A percentile compares a stretch with the other conserved stretches of the same genome.
These are phyloP conservation scores for Carex pumila DNA, from an alignment of 176 grass and related monocot species.

Conservation along the genomic window DNA sequence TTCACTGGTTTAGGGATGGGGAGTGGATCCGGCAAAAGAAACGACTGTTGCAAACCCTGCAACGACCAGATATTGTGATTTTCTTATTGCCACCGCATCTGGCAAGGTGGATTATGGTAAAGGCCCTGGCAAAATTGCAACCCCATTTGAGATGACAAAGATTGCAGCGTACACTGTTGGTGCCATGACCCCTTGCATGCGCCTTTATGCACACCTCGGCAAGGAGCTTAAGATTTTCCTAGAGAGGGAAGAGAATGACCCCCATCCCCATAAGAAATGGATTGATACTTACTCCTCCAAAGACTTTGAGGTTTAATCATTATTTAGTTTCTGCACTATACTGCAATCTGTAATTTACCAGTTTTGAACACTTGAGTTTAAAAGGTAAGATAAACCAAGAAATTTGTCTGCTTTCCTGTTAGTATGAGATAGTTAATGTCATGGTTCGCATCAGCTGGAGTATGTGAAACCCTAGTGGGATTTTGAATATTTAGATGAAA, in stretches of 20 bases:
- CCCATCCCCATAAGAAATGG: conserved; percentile 82
- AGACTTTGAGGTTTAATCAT: conserved; percentile 63
- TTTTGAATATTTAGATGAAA: neutral
- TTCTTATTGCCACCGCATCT: conserved; percentile 75
- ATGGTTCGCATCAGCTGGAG: neutral
- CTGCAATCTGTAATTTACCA: neutral
- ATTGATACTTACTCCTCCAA: conserved; percentile 57
- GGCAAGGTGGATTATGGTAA: conserved; percentile 84
- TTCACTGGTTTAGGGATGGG: conserved; percentile 70
- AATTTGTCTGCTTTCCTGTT: neutral
- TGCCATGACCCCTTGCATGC: conserved; percentile 88
- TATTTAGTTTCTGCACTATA: neutral
- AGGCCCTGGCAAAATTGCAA: conserved; percentile 79
- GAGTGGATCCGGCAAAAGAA: conserved; percentile 67
- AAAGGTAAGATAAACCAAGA: neutral
- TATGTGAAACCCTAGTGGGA: neutral
- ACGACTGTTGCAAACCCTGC: conserved; percentile 39
- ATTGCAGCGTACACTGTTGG: conserved; percentile 92
- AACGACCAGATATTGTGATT: conserved; percentile 80
- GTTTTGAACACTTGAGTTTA: neutral
- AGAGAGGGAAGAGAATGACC: conserved; percentile 40
- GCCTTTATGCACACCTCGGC: conserved; percentile 80
- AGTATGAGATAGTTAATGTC: neutral
- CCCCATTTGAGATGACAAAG: conserved; percentile 97
- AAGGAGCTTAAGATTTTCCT: conserved; percentile 55